These are phyloP conservation scores for Metarhizium rileyi DNA, from an alignment of 2,329 filamentous ascomycete genomes.

Conservation along the genomic window DNA sequence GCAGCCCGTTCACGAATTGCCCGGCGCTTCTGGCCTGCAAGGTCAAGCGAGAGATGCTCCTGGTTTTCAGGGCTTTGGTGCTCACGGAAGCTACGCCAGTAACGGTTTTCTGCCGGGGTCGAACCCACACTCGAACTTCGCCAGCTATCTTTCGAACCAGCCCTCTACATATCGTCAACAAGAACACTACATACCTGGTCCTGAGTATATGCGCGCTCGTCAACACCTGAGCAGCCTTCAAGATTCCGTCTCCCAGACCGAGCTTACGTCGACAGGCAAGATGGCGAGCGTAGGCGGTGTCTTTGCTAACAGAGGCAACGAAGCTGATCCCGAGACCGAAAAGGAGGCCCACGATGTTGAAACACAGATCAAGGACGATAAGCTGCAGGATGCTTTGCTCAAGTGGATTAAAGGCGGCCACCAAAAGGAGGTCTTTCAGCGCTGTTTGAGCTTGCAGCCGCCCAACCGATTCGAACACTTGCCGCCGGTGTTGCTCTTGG, in stretches of 20 bases:
- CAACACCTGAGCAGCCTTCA: slow-evolving; percentile 25
- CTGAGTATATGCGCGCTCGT: slow-evolving; percentile 25
- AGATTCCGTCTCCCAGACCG: slow-evolving; percentile 13
- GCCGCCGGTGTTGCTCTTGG: slow-evolving; percentile 52
- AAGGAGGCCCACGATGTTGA: slow-evolving; percentile 52
- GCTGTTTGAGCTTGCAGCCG: slow-evolving; percentile 27
- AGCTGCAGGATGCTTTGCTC: slow-evolving; percentile 53
- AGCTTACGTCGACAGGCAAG: slow-evolving; percentile 21
- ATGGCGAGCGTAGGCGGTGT: slow-evolving; percentile 25
- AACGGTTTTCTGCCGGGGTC: slow-evolving; percentile 15
- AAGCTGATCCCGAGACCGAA: slow-evolving; percentile 22
- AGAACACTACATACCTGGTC: slow-evolving; percentile 25
- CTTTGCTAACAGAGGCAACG: slow-evolving; percentile 25
- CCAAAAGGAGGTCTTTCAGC: slow-evolving; percentile 52
- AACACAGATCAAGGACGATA: slow-evolving; percentile 48
- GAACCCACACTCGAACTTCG: slow-evolving; percentile 19
- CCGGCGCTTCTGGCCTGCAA: slow-evolving; percentile 17
- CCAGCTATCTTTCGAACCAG: slow-evolving; percentile 25
- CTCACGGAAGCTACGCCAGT: slow-evolving; percentile 15
- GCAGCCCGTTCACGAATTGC: slow-evolving; percentile 35
- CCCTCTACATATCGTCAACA: slow-evolving; percentile 13
- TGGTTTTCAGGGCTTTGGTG: slow-evolving; percentile 2
- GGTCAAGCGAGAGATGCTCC: background rate
- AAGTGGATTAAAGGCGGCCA: slow-evolving; percentile 57
- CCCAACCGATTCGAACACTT: slow-evolving; percentile 40